Evolutionary conservation across 352 stramenopile species (phyloP).

Genomic region (Phytophthora sansomeana): DNA sequence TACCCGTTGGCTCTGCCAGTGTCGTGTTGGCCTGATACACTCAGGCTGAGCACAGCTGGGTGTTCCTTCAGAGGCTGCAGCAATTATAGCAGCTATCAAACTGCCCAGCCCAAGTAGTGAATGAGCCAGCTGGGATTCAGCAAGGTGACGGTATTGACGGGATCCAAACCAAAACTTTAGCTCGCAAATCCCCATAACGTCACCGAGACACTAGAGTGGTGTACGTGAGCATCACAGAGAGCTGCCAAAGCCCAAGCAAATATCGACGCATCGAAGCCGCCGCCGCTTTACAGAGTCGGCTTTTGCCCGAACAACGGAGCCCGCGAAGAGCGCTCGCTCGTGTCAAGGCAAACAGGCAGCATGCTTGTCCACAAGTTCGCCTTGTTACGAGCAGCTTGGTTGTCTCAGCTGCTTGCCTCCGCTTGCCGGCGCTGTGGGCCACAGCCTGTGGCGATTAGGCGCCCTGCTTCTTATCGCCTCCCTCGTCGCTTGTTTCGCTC

Average conservation of each 20-base stretch:
- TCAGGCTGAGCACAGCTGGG: constrained; percentile 12
- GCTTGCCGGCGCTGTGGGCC: too few relatives aligned
- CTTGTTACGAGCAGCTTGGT: constrained; percentile 4
- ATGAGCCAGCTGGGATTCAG: constrained; percentile 15
- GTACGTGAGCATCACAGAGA: constrained; percentile 27
- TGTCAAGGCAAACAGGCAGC: background rate
- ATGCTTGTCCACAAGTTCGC: too few relatives aligned
- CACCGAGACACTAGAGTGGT: constrained; percentile 2
- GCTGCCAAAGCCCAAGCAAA: constrained; percentile 23
- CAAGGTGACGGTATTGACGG: constrained; percentile 17
- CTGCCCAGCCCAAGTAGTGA: background rate
- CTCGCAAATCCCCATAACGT: constrained; percentile 15
- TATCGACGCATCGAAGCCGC: background rate
- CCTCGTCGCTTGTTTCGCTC: constrained; percentile 20
- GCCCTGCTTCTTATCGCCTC: constrained; percentile 23
- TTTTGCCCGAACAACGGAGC: background rate
- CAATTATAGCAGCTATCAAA: background rate
- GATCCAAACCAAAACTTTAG: constrained; percentile 22
- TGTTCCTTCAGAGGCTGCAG: too few relatives aligned
- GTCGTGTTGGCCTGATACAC: constrained; percentile 3
- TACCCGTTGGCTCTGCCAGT: constrained; percentile 13
- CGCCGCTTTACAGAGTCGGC: background rate
- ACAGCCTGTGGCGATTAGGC: constrained; percentile 25
- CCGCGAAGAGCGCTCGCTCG: background rate
- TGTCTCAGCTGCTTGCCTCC: constrained; percentile 22